phyloP scores from a whole-genome alignment of 163 green algal species.

The Chlorella variabilis region DNA sequence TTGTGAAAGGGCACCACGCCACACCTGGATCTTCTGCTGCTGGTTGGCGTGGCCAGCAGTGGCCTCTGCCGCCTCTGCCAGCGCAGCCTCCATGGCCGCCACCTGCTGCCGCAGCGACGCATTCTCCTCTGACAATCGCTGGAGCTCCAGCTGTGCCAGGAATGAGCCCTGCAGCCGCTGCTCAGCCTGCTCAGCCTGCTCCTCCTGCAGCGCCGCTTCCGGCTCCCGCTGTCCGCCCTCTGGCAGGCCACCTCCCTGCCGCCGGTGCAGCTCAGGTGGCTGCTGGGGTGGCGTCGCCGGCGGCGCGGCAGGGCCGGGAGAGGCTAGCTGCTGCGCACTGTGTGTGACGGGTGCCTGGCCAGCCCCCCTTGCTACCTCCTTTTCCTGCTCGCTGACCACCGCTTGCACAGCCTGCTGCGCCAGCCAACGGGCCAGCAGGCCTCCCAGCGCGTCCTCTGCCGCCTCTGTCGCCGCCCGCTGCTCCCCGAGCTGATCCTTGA shows the following conservation, averaged over 20 bases:
- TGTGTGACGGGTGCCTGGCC: too few relatives aligned
- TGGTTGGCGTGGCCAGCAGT: neutral
- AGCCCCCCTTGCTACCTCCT: neutral
- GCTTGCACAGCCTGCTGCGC: neutral
- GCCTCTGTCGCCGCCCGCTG: neutral
- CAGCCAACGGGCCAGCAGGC: neutral
- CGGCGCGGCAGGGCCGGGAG: too few relatives aligned
- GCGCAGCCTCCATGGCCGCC: neutral
- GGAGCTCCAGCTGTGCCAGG: neutral
- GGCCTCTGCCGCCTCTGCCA: neutral
- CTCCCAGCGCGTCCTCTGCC: neutral
- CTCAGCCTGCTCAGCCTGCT: neutral
- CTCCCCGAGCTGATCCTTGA: neutral
- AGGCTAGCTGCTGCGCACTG: too few relatives aligned
- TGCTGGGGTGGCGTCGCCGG: neutral
- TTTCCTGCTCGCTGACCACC: neutral
- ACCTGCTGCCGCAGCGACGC: conserved; percentile 1
- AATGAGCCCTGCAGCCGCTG: neutral
- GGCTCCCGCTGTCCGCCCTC: too few relatives aligned
- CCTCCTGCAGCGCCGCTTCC: neutral
- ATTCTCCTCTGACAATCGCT: conserved; percentile 12
- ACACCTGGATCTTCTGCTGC: conserved; percentile 18
- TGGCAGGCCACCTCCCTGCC: too few relatives aligned
- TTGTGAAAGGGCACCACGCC: too few relatives aligned
- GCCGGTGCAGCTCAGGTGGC: too few relatives aligned